A percentile compares a stretch with the other conserved stretches of the same genome.
Conservation (phyloP, 768 basidiomycete species). For the Sarcodon sp. region DNA sequence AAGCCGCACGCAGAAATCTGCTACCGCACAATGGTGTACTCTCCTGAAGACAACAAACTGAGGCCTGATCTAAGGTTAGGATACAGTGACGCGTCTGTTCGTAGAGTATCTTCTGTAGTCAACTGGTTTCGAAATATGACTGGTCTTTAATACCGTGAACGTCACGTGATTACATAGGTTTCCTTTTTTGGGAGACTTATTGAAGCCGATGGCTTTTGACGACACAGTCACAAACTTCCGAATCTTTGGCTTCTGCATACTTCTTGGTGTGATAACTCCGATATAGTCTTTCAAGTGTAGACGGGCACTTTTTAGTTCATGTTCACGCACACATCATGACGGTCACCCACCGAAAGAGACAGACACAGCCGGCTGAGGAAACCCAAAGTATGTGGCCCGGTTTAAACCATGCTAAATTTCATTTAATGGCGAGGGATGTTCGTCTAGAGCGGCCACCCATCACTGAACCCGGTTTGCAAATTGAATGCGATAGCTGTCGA, state of each 20-base stretch:
- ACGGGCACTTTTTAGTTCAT: too few relatives aligned
- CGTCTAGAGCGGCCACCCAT: constrained; percentile 34
- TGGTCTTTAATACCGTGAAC: constrained; percentile 24
- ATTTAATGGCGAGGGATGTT: constrained; percentile 7
- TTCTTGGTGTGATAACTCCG: too few relatives aligned
- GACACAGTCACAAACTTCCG: too few relatives aligned
- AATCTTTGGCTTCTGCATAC: too few relatives aligned
- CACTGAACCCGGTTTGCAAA: constrained; percentile 73
- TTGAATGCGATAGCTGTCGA: constrained; percentile 73
- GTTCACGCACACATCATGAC: constrained; percentile 9
- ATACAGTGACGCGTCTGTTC: constrained; percentile 53
- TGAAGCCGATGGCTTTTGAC: too few relatives aligned
- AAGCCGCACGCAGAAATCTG: constrained; percentile 56
- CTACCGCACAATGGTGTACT: constrained; percentile 65
- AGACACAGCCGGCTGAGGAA: constrained; percentile 17
- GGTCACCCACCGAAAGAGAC: constrained; percentile 18
- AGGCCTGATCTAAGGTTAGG: constrained; percentile 67
- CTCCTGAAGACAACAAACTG: constrained; percentile 41
- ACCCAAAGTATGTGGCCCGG: constrained; percentile 15
- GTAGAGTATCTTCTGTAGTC: constrained; percentile 52
- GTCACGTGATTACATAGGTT: too few relatives aligned
- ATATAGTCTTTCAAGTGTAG: too few relatives aligned
- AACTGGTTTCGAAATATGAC: constrained; percentile 68
- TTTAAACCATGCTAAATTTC: constrained; percentile 1
- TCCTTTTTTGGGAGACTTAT: too few relatives aligned